phyloP scores from a whole-genome alignment of 345 rosid genomes.

The Acer negundo region DNA sequence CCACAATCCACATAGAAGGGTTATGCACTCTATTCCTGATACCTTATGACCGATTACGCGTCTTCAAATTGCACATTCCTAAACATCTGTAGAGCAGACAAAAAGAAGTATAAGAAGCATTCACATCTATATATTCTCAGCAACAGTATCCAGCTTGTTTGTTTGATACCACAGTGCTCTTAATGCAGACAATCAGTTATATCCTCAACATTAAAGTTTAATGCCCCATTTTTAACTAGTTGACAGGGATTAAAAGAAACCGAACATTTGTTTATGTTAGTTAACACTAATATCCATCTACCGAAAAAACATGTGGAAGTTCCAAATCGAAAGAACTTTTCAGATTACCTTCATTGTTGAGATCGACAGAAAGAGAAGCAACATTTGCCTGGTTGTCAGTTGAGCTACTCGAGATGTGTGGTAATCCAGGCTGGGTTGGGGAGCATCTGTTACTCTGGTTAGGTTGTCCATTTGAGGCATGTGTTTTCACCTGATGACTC shows the following conservation, averaged over 20 bases:
- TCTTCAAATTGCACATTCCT: conserved; percentile 17
- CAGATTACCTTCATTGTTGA: conserved; percentile 54
- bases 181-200: no score
- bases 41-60: conserved; percentile 2
- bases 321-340: not conserved
- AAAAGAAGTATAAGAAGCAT: not conserved
- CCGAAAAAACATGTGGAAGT: not conserved
- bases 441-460: conserved; percentile 37
- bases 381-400: conserved; percentile 45
- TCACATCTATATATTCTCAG: not conserved
- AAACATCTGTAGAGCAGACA: conserved; percentile 30
- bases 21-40: not conserved
- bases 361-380: conserved; percentile 53
- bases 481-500: conserved; percentile 49
- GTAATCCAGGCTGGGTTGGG: conserved; percentile 46
- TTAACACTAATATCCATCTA: not conserved
- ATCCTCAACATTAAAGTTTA: no score
- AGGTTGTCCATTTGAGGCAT: conserved; percentile 50
- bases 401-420: conserved; percentile 30
- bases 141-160: not conserved
- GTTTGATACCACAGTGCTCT: not conserved
- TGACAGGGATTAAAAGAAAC: not conserved
- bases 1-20: not conserved
- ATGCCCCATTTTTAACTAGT: no score
- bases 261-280: not conserved